Evolutionary conservation across 495 filamentous ascomycete species (phyloP), one percentile per base, ranked within the genome.

Genomic region (Tuber calosporum): DNA sequence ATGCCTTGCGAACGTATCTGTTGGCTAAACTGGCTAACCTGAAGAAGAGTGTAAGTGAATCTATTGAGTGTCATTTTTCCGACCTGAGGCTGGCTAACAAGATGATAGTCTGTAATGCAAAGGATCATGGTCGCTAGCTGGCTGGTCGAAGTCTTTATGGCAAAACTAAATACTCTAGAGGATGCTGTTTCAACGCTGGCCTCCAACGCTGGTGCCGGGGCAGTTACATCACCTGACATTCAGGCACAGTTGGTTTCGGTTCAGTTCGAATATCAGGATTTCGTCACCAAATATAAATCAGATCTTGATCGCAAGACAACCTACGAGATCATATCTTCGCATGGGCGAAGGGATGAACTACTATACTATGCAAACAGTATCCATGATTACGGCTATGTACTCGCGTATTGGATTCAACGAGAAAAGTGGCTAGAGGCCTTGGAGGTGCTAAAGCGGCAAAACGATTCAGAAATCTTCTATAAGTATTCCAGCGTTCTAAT

Each of bases 91-190:
- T 72, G 67, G 38, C 74, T 81, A 40, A 81, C 40, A 6, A 17
- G 40, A 34, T 7, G 66, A n/a, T 48, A 79, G 80, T 89, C 88
- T 11, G 84, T 90, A 34, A 99, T 97, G 96, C 95, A 99, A 83
- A 84, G 95, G 70, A 89, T 91, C 43, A 96, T 99, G 94, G 90
- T 97, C 72, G 91, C 95, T 37, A 93, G 90, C 79, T 99, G 95
- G 95, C 88, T 99, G 69, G 86, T 97, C 26, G 95, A 99, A 77
- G 86, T 97, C 9, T 98, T 95, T 83, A 99, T 99, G 95, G 91
- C 93, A 4, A 97, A 97, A 83, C 86, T 98, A 41, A 97, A 98
- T 79, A 90, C 90, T 5, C 88, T 99, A 0, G 96, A 98, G 80
- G 95, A 99, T 82, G 93, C 92, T 20, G 92, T 98, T 69, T 90